Evolutionary conservation across 345 rosid species (phyloP).

Genomic region (Citrus sinensis): DVS_A1.0 CM039162.1:16394501-16395000

Average conservation of each 20-base stretch:
- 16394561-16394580: not conserved
- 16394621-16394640: slow-evolving; percentile 3
- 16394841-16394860: not conserved
- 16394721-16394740: not conserved
- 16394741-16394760: not conserved
- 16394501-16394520: not conserved
- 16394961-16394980: slow-evolving; percentile 25
- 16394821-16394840: not conserved
- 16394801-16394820: not conserved
- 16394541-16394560: not conserved
- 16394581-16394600: not conserved
- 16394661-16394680: slow-evolving; percentile 10
- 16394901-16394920: slow-evolving; percentile 19
- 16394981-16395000: slow-evolving; percentile 1
- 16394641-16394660: not conserved
- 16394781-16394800: not conserved
- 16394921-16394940: slow-evolving; percentile 1
- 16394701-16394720: not conserved
- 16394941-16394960: slow-evolving; percentile 25
- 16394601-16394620: not conserved
- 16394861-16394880: not conserved
- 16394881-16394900: not conserved
- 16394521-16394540: not conserved
- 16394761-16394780: not conserved
- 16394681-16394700: not conserved